phyloP scores from a whole-genome alignment of 2,329 filamentous ascomycete species.

The Xylaria sp. region DNA sequence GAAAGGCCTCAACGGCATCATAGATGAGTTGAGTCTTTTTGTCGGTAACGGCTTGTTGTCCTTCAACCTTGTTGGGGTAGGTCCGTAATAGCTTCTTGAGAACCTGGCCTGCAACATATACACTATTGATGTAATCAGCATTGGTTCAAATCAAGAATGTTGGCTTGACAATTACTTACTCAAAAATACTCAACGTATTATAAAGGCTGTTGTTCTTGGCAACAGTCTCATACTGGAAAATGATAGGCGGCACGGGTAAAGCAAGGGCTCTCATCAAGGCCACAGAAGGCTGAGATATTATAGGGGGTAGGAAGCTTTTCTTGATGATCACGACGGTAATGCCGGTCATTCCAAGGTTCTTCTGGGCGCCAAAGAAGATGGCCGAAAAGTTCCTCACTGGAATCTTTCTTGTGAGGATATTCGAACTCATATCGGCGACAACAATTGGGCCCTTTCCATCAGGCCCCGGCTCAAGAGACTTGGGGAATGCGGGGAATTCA shows the following conservation, averaged over 20 bases:
- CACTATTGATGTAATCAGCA: conserved; percentile 56
- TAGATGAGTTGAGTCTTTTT: conserved; percentile 81
- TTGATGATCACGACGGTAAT: conserved; percentile 85
- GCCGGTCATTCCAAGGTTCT: conserved; percentile 87
- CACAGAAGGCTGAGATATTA: conserved; percentile 65
- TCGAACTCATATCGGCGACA: conserved; percentile 91
- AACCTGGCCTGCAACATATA: conserved; percentile 89
- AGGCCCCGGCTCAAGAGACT: conserved; percentile 58
- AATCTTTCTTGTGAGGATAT: conserved; percentile 82
- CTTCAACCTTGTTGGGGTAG: conserved; percentile 70
- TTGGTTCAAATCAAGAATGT: background rate
- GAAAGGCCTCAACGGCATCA: conserved; percentile 70
- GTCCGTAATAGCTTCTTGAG: conserved; percentile 72
- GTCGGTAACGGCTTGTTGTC: conserved; percentile 73
- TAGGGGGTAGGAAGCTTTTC: conserved; percentile 75
- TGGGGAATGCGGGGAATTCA: conserved; percentile 77
- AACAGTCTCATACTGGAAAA: conserved; percentile 82
- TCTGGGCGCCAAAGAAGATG: conserved; percentile 93
- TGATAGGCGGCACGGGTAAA: conserved; percentile 75
- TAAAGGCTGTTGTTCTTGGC: conserved; percentile 94
- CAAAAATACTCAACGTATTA: conserved; percentile 94
- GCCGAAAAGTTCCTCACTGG: conserved; percentile 78
- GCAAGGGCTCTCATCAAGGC: conserved; percentile 72
- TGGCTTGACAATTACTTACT: conserved; percentile 45
- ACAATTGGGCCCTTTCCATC: conserved; percentile 73